phyloP scores from a whole-genome alignment of 352 stramenopile genomes.

The Hyaloperonospora brassicae region DNA sequence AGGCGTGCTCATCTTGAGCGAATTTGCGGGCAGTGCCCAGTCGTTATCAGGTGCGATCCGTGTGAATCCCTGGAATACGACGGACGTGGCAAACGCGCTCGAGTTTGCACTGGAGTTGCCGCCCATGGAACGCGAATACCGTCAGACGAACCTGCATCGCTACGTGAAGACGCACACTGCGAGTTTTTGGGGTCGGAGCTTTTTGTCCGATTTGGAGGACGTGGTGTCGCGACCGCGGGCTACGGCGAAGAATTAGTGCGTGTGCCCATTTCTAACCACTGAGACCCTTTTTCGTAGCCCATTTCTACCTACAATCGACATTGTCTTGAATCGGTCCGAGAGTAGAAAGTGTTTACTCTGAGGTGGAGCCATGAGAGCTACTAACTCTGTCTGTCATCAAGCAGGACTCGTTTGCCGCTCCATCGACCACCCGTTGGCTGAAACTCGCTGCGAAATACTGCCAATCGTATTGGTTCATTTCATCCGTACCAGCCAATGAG shows the following conservation, averaged over 20 bases:
- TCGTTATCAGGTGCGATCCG: constrained; percentile 83
- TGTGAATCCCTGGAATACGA: constrained; percentile 86
- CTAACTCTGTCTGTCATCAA: too few relatives aligned
- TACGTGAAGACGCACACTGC: constrained; percentile 85
- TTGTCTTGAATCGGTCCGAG: too few relatives aligned
- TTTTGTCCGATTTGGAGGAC: constrained; percentile 66
- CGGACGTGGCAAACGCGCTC: constrained; percentile 63
- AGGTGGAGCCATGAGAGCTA: too few relatives aligned
- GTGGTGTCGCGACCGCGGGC: constrained; percentile 9
- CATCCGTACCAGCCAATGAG: constrained; percentile 16
- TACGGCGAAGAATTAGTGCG: too few relatives aligned
- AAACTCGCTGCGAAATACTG: too few relatives aligned
- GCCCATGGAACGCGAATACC: constrained; percentile 77
- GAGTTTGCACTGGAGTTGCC: constrained; percentile 67
- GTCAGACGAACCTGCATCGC: constrained; percentile 76
- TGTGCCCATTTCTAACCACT: too few relatives aligned
- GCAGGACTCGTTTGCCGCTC: too few relatives aligned
- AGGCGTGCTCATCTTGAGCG: constrained; percentile 79
- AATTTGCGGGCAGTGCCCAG: constrained; percentile 85
- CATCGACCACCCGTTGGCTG: too few relatives aligned
- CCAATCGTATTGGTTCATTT: background rate
- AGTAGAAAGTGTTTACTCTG: too few relatives aligned
- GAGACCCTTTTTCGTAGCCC: too few relatives aligned
- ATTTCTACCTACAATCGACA: too few relatives aligned
- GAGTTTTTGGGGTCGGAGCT: constrained; percentile 78